Conservation (phyloP, 108 stramenopile genomes). For the Discostella stelligeroides region DNA sequence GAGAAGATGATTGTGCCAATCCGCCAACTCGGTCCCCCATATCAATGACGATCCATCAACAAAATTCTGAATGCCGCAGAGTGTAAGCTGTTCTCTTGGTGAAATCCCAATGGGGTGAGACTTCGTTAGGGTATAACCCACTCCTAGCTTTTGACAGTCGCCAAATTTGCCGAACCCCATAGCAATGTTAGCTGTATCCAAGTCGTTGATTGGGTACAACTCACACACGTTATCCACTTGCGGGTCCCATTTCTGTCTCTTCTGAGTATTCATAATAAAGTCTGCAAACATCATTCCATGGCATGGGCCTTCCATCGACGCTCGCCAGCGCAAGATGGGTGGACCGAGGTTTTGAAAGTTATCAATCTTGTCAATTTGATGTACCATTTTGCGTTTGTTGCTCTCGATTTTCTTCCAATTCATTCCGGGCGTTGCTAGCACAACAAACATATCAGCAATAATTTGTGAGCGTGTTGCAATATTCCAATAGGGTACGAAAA, state of each 20-base stretch:
- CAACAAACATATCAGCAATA: background rate
- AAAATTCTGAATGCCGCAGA: slow-evolving; percentile 74
- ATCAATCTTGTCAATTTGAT: slow-evolving; percentile 67
- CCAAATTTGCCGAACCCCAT: slow-evolving; percentile 73
- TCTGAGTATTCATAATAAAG: slow-evolving; percentile 64
- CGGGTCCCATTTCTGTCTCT: slow-evolving; percentile 65
- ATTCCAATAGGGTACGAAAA: background rate
- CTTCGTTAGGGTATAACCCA: slow-evolving; percentile 66
- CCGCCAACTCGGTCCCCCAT: slow-evolving; percentile 76
- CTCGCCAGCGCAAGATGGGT: slow-evolving; percentile 63
- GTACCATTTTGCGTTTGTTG: slow-evolving; percentile 46
- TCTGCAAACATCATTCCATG: slow-evolving; percentile 61
- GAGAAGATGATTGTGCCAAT: slow-evolving; percentile 71
- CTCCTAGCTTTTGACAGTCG: slow-evolving; percentile 61
- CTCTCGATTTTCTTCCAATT: slow-evolving; percentile 66
- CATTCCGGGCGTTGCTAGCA: slow-evolving; percentile 30
- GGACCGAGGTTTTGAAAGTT: slow-evolving; percentile 64
- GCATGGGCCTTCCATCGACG: slow-evolving; percentile 62
- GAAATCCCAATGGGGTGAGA: slow-evolving; percentile 57
- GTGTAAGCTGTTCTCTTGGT: slow-evolving; percentile 69
- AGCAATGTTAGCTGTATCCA: slow-evolving; percentile 70
- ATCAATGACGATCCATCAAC: slow-evolving; percentile 64
- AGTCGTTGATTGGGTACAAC: slow-evolving; percentile 60
- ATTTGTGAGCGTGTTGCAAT: background rate
- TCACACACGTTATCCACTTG: slow-evolving; percentile 68